Percentiles rank a stretch among this genome's conserved stretches.
Conservation (phyloP, 108 stramenopile genomes). For the Nitzschia sp. region DNA sequence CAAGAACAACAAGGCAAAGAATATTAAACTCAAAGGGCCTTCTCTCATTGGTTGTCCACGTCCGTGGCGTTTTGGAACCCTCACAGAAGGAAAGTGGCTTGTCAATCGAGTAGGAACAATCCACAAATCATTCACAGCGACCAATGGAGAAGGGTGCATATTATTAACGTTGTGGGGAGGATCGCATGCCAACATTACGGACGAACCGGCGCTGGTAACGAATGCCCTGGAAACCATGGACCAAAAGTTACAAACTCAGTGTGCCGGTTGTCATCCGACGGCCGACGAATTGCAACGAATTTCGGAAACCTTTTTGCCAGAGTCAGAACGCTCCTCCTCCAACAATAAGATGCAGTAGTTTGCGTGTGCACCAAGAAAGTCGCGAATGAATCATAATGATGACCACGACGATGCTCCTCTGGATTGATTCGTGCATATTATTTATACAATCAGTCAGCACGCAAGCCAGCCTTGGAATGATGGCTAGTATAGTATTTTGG, state of each 20-base stretch:
- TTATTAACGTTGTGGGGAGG: conserved; percentile 45
- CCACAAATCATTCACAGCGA: conserved; percentile 43
- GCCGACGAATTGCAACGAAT: neutral
- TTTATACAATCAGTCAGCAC: too few relatives aligned
- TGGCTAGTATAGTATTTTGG: too few relatives aligned
- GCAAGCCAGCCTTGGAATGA: too few relatives aligned
- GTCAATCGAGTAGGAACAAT: conserved; percentile 50
- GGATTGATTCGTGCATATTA: too few relatives aligned
- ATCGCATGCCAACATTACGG: conserved; percentile 20
- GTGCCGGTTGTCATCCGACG: conserved; percentile 13
- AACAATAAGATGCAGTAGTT: neutral
- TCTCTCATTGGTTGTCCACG: conserved; percentile 7
- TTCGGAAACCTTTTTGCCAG: conserved; percentile 13
- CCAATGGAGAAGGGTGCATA: conserved; percentile 34
- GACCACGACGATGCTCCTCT: too few relatives aligned
- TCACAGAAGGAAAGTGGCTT: conserved; percentile 27
- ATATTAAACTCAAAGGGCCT: conserved; percentile 12
- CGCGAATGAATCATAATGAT: too few relatives aligned
- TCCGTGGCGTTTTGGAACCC: conserved; percentile 25
- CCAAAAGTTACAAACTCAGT: neutral
- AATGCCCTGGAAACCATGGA: conserved; percentile 13
- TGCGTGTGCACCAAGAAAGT: neutral
- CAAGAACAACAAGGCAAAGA: neutral
- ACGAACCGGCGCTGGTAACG: conserved; percentile 1
- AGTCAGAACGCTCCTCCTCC: neutral